Evolutionary conservation across 768 basidiomycete genomes (phyloP), one percentile per base, ranked within the genome.

Genomic region (Hydnum rufescens): DNA sequence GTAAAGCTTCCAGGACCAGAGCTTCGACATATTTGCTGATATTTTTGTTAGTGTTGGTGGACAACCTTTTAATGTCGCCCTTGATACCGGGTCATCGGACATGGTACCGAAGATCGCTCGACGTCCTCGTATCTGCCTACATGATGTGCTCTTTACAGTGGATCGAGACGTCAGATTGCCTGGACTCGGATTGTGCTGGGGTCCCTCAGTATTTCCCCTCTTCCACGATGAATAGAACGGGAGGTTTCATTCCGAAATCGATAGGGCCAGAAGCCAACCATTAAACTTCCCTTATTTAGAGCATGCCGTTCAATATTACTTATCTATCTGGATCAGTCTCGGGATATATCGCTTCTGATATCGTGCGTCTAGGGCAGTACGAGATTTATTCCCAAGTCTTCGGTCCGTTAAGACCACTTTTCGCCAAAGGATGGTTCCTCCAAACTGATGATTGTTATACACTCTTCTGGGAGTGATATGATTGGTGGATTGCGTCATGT

Each of bases 21-120:
- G 13, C 36, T 39, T 39, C n/a, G n/a, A n/a, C n/a, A n/a, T n/a
- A n/a, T n/a, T n/a, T n/a, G n/a, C n/a, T n/a, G n/a, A n/a, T n/a
- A n/a, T n/a, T n/a, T n/a, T n/a, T 8, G 44, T 31, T 16, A 50
- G 30, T 26, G 31, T 50, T 13, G 49, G 49, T 32, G 49, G 49
- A 32, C 49, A 50, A 31, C 25, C 25, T 16, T 36, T 68, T 76
- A 64, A 65, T 59, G 64, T 70, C 22, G 67, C 73, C 3, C 62
- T 75, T 28, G 75, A 76, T 58, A 76, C 76, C 4, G 76, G 75
- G 47, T 77, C 75, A 3, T 70, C 76, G 1, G 76, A 76, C 59
- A 58, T 77, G 57, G 74, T 74, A 57, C 44, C 66, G 13, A 13
- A 47, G 8, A 13, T 8, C 44, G 44, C 44, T 13, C 8, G 26